Evolutionary conservation across 305 asterid species (phyloP).

Genomic region (Solanum chacoense): DNA sequence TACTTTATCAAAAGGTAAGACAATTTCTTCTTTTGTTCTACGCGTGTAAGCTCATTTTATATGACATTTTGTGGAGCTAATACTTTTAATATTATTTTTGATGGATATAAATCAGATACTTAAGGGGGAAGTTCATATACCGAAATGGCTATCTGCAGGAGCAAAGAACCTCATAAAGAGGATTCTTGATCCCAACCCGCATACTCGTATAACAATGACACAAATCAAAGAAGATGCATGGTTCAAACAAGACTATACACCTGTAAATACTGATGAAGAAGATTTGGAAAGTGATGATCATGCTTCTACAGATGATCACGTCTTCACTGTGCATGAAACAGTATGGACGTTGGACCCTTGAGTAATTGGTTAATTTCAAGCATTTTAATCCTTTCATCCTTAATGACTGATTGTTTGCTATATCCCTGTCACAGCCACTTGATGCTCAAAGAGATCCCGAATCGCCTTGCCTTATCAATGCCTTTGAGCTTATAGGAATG

Average conservation of each 20-base stretch:
- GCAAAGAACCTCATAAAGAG: slow-evolving; percentile 65
- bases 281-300: slow-evolving; percentile 45
- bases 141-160: slow-evolving; percentile 78
- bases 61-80: background rate
- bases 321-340: slow-evolving; percentile 31
- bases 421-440: slow-evolving; percentile 26
- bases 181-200: slow-evolving; percentile 86
- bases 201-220: slow-evolving; percentile 49
- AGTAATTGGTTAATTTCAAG: background rate
- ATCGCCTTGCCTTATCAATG: slow-evolving; percentile 59
- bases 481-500: slow-evolving; percentile 96
- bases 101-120: slow-evolving; percentile 38
- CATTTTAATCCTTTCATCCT: background rate
- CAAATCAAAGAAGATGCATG: slow-evolving; percentile 67
- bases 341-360: slow-evolving; percentile 13
- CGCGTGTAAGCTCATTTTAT: background rate
- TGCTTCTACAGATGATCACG: slow-evolving; percentile 35
- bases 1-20: slow-evolving; percentile 78
- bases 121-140: slow-evolving; percentile 79
- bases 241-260: slow-evolving; percentile 72
- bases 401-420: background rate
- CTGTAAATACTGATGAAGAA: slow-evolving; percentile 43
- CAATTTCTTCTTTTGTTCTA: slow-evolving; percentile 14
- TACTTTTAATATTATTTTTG: background rate
- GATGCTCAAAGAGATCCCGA: slow-evolving; percentile 49